A percentile compares a stretch with the other conserved stretches of the same genome.
phyloP scores from a whole-genome alignment of 1,139 yeast species.

The Candida sp. region DNA sequence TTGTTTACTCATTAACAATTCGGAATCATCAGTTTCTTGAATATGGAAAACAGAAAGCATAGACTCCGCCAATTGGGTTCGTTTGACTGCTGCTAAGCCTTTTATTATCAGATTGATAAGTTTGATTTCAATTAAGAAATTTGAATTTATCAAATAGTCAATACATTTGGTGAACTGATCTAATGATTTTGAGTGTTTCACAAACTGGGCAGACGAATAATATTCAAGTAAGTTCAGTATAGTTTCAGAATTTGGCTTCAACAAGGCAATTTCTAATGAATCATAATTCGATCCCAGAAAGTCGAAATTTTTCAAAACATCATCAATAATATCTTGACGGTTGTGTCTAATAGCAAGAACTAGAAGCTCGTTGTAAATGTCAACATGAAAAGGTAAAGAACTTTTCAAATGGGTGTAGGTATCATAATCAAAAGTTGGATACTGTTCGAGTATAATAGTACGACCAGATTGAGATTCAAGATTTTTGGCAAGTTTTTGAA shows the following conservation, averaged over 20 bases:
- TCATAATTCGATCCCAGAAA: background rate
- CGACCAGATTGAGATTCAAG: constrained; percentile 3
- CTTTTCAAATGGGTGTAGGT: constrained; percentile 15
- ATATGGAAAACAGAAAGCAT: constrained; percentile 3
- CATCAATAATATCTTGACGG: constrained; percentile 11
- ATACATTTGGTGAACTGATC: background rate
- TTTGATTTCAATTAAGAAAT: constrained; percentile 1
- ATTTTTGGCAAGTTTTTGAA: constrained; percentile 6
- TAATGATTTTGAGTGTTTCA: background rate
- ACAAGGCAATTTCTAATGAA: background rate
- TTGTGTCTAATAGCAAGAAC: constrained; percentile 25
- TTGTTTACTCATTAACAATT: constrained; percentile 12
- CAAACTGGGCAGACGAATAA: constrained; percentile 6
- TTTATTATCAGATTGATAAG: constrained; percentile 8
- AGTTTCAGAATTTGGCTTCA: constrained; percentile 9
- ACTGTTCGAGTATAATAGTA: constrained; percentile 2
- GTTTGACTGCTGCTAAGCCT: constrained; percentile 6
- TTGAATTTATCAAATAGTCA: constrained; percentile 1
- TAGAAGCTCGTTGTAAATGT: constrained; percentile 20
- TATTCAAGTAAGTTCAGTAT: constrained; percentile 11
- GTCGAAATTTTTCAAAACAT: constrained; percentile 10
- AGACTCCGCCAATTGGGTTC: constrained; percentile 8
- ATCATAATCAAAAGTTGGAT: constrained; percentile 16
- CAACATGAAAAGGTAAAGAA: constrained; percentile 9
- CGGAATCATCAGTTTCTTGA: constrained; percentile 5